Percentiles rank a stretch among this genome's conserved stretches.
Evolutionary conservation across 1,284 basidiomycete species (phyloP).

Genomic region (Papiliotrema nemorosa): DNA sequence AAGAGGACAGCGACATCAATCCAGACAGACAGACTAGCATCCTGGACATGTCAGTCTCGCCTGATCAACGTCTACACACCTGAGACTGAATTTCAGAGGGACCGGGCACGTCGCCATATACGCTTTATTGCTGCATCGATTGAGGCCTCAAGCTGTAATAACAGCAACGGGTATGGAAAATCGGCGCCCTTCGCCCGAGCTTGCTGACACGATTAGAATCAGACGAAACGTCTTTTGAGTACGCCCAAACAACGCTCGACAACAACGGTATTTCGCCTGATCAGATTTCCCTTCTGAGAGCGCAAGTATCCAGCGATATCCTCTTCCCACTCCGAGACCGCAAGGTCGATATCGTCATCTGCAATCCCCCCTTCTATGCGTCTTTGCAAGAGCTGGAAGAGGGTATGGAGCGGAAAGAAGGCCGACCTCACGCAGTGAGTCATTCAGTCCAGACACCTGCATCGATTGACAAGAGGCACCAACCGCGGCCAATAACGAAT

Average conservation of each 20-base stretch:
- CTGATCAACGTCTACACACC: slow-evolving; percentile 45
- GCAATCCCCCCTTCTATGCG: slow-evolving; percentile 91
- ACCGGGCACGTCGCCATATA: slow-evolving; percentile 90
- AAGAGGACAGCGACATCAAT: not conserved
- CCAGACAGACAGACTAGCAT: slow-evolving; percentile 20
- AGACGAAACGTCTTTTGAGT: slow-evolving; percentile 59
- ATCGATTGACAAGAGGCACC: slow-evolving; percentile 57
- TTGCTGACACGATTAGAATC: slow-evolving; percentile 56
- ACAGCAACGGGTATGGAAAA: slow-evolving; percentile 63
- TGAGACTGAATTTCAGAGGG: too few species aligned
- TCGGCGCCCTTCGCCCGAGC: not conserved
- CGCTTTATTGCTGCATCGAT: slow-evolving; percentile 66
- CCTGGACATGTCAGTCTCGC: slow-evolving; percentile 52
- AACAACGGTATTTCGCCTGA: slow-evolving; percentile 54
- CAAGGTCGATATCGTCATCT: slow-evolving; percentile 72
- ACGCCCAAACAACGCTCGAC: slow-evolving; percentile 58
- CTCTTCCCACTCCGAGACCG: slow-evolving; percentile 53
- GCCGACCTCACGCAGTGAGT: slow-evolving; percentile 61
- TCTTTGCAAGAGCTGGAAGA: slow-evolving; percentile 63
- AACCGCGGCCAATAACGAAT: slow-evolving; percentile 77
- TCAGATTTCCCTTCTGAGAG: slow-evolving; percentile 54
- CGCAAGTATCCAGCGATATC: slow-evolving; percentile 52
- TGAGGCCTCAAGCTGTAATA: slow-evolving; percentile 59
- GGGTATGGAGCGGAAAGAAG: slow-evolving; percentile 62
- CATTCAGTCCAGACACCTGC: not conserved